Evolutionary conservation across 768 basidiomycete species (phyloP).

Genomic region (Phaffia australis): DNA sequence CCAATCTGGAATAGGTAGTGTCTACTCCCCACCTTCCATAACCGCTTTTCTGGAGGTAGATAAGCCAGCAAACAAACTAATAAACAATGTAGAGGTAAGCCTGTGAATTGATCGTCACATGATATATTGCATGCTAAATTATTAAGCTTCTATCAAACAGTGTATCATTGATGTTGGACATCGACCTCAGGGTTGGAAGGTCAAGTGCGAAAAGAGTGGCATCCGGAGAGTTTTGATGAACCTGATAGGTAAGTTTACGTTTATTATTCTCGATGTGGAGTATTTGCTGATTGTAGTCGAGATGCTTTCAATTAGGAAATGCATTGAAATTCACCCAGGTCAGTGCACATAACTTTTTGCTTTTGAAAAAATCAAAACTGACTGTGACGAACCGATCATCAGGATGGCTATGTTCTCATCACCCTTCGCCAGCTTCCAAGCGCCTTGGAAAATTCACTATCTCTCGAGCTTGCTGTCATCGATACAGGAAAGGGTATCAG

Average conservation of each 20-base stretch:
- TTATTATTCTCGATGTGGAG: not conserved
- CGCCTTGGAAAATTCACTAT: constrained; percentile 46
- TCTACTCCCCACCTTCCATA: constrained; percentile 69
- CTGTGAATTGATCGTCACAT: no score
- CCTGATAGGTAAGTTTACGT: constrained; percentile 64
- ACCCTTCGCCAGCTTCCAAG: constrained; percentile 59
- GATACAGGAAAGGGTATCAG: constrained; percentile 96
- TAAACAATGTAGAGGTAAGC: no score
- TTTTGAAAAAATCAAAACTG: not conserved
- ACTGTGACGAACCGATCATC: constrained; percentile 32
- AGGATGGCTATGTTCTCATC: constrained; percentile 77
- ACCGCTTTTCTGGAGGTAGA: constrained; percentile 37
- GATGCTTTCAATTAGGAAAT: constrained; percentile 2
- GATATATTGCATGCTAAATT: not conserved
- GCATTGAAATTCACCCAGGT: constrained; percentile 59
- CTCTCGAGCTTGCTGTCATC: constrained; percentile 68
- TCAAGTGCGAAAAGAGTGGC: constrained; percentile 84
- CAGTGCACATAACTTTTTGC: constrained; percentile 40
- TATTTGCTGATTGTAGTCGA: not conserved
- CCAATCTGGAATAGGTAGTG: constrained; percentile 77
- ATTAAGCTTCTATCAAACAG: not conserved
- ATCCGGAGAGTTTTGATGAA: constrained; percentile 89
- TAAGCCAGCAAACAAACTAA: constrained; percentile 9
- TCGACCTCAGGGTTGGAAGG: constrained; percentile 58
- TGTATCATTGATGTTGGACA: constrained; percentile 68